Base-by-base conservation (phyloP, 805 yeast species). In the Zygosaccharomyces bailii region DNA sequence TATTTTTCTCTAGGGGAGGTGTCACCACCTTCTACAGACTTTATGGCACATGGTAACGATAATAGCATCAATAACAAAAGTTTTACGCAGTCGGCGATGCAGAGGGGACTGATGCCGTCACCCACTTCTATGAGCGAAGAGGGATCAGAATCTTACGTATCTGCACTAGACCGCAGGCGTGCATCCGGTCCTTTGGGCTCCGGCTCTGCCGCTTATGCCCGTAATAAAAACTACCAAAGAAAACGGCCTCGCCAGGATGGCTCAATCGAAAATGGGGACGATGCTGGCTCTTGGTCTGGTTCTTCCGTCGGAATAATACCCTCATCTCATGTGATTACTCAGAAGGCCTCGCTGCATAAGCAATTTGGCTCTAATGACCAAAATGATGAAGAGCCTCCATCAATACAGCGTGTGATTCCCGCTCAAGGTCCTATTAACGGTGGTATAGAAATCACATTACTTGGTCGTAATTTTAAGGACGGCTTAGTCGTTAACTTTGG, bases 341-440 rank as follows among this genome's bases (percentile, higher is more conserved):
- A 24, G 3, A 16, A 13, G 32, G 24, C 23, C 11, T 14, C 33
- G 6, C 31, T 27, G 6, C 14, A 27, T 16, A 27, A 11, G 10
- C n/a, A n/a, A n/a, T 27, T 27, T n/a, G 14, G 16, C 14, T 10
- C 31, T n/a, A 16, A 25, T 25, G n/a, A 25, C 14, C 44, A 23
- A 60, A 27, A 30, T 3, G 31, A 38, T 4, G 4, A 29, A 21
- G 38, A 23, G 2, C 30, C 21, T 24, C 95, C 95, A 1, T 61
- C 75, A 0, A 82, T 91, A 42, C 91, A 88, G 62, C 75, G 96
- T 46, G 84, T 93, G 8, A 90, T 93, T 46, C 99, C 99, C 1
- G 84, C 95, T 0, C 93, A 86, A 63, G 99, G 99, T 2, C 96
- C 97, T 7, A 77, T 89, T 9, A 76, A 96, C 51, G 99, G 99